Percentiles rank a stretch among this genome's conserved stretches.
phyloP scores from a whole-genome alignment of 2,329 filamentous ascomycete species.

The Eutypa lata region DNA sequence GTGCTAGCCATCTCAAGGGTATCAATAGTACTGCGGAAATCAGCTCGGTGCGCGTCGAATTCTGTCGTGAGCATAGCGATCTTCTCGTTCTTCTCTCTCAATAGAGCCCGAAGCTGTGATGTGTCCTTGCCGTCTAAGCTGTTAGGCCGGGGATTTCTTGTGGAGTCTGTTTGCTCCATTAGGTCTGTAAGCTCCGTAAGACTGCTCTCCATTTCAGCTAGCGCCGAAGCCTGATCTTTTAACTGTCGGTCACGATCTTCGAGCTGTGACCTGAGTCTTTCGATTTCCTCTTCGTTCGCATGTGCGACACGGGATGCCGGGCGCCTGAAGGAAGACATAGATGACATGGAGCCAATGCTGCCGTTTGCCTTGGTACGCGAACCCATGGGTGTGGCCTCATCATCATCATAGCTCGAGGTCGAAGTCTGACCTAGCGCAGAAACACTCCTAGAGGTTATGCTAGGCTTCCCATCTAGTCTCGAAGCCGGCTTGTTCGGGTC shows the following conservation, averaged over 20 bases:
- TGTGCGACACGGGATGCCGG: slow-evolving; percentile 48
- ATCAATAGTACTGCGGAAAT: slow-evolving; percentile 96
- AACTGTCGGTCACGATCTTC: slow-evolving; percentile 83
- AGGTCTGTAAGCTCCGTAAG: slow-evolving; percentile 53
- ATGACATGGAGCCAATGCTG: slow-evolving; percentile 52
- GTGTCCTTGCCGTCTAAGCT: slow-evolving; percentile 69
- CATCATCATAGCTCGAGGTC: slow-evolving; percentile 48
- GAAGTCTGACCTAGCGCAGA: slow-evolving; percentile 53
- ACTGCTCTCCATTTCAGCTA: slow-evolving; percentile 79
- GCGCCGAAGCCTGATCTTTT: slow-evolving; percentile 77
- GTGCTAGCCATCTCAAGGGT: slow-evolving; percentile 92
- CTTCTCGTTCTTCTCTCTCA: slow-evolving; percentile 95
- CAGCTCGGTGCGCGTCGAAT: slow-evolving; percentile 90
- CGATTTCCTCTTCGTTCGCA: slow-evolving; percentile 67
- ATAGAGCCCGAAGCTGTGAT: slow-evolving; percentile 71
- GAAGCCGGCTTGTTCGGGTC: slow-evolving; percentile 58
- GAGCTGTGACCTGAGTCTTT: slow-evolving; percentile 68
- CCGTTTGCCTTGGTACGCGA: slow-evolving; percentile 52
- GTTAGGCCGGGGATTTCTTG: slow-evolving; percentile 37
- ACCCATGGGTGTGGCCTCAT: slow-evolving; percentile 54
- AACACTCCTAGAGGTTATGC: slow-evolving; percentile 54
- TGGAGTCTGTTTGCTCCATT: slow-evolving; percentile 56
- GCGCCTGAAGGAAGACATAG: slow-evolving; percentile 48
- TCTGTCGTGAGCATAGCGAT: slow-evolving; percentile 90
- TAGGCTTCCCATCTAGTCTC: slow-evolving; percentile 46